phyloP scores from a whole-genome alignment of 352 stramenopile genomes.

The Phytophthora foliorum region DNA sequence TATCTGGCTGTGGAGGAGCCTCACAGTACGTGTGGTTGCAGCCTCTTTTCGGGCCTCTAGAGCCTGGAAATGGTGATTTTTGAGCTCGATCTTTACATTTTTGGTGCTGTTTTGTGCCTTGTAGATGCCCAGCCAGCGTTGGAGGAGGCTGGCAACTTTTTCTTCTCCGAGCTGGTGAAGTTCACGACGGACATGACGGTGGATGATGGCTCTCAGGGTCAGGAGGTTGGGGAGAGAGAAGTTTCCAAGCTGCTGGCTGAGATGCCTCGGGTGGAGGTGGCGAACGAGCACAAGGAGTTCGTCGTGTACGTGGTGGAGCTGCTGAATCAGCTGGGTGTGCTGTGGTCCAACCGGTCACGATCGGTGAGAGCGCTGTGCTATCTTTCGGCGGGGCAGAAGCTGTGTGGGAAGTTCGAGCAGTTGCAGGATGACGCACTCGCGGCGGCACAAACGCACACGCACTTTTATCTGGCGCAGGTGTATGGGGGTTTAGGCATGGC shows the following conservation, averaged over 20 bases:
- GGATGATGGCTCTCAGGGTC: constrained; percentile 20
- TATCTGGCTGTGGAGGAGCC: constrained; percentile 74
- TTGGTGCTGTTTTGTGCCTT: constrained; percentile 6
- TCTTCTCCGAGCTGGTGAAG: constrained; percentile 51
- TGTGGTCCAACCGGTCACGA: constrained; percentile 71
- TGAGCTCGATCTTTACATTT: background rate
- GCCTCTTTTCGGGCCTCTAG: background rate
- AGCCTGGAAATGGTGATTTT: no score
- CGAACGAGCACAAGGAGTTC: constrained; percentile 25
- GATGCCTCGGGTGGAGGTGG: constrained; percentile 31
- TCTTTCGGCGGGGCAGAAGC: constrained; percentile 47
- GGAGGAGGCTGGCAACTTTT: constrained; percentile 46
- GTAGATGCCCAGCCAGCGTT: constrained; percentile 69
- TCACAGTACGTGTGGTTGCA: constrained; percentile 49
- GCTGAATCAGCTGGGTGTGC: constrained; percentile 72
- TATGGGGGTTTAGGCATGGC: constrained; percentile 61
- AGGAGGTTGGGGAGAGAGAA: constrained; percentile 6
- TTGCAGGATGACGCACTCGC: constrained; percentile 19
- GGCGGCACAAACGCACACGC: constrained; percentile 51
- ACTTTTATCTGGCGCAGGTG: constrained; percentile 82
- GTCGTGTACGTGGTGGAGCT: constrained; percentile 42
- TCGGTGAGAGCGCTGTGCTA: constrained; percentile 64
- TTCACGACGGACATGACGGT: constrained; percentile 35
- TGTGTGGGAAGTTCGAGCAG: constrained; percentile 26
- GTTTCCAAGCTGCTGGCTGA: constrained; percentile 16